phyloP scores from a whole-genome alignment of 164 flowering plant species.

The Platanus orientalis region DNA sequence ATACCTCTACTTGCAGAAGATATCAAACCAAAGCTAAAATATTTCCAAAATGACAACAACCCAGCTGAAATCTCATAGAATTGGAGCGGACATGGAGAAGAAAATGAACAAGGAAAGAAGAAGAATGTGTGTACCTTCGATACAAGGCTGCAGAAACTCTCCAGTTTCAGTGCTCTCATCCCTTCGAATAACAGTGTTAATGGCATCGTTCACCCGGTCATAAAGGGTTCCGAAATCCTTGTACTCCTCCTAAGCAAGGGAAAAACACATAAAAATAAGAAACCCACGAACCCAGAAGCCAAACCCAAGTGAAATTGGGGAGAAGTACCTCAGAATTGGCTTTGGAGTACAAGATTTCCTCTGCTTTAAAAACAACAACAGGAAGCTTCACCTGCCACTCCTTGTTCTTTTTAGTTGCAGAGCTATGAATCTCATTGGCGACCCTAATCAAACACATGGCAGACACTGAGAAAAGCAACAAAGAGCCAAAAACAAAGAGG shows the following conservation, averaged over 20 bases:
- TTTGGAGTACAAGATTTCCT: slow-evolving; percentile 95
- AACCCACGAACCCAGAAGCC: neutral
- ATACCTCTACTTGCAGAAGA: slow-evolving; percentile 3
- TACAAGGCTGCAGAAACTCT: slow-evolving; percentile 79
- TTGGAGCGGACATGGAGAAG: neutral
- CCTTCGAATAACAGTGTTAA: slow-evolving; percentile 73
- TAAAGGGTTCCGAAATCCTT: slow-evolving; percentile 62
- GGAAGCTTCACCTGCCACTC: slow-evolving; percentile 97
- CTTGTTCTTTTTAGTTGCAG: slow-evolving; percentile 71
- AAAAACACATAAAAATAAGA: neutral
- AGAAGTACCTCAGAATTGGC: slow-evolving; percentile 87
- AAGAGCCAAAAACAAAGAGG: neutral
- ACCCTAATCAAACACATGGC: slow-evolving; percentile 52
- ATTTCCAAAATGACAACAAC: slow-evolving; percentile 4
- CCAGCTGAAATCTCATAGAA: slow-evolving; percentile 1
- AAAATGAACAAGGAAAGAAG: neutral
- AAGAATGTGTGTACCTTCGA: slow-evolving; percentile 62
- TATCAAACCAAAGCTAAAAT: neutral
- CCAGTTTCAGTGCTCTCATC: slow-evolving; percentile 82
- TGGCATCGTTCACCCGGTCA: slow-evolving; percentile 79
- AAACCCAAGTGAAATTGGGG: neutral
- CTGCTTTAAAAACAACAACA: slow-evolving; percentile 81
- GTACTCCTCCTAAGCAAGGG: slow-evolving; percentile 67
- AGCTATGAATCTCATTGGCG: slow-evolving; percentile 57
- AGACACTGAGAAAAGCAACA: neutral